Evolutionary conservation across 2,329 filamentous ascomycete species (phyloP).

Genomic region (Huntiella moniliformis): DNA sequence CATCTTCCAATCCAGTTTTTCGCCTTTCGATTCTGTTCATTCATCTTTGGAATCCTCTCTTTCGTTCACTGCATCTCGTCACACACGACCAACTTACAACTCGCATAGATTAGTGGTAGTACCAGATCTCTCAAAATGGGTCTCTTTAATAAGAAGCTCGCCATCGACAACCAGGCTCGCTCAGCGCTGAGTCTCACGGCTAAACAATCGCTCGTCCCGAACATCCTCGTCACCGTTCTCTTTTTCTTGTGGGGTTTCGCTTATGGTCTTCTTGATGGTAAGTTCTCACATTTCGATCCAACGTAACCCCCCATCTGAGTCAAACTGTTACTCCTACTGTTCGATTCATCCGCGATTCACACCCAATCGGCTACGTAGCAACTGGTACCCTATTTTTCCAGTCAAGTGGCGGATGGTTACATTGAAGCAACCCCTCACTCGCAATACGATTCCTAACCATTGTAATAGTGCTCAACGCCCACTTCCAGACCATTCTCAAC

Average conservation of each 20-base stretch:
- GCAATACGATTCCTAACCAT: background rate
- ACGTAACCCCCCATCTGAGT: too few relatives aligned
- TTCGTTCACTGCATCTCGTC: too few relatives aligned
- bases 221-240: constrained; percentile 21
- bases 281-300: background rate
- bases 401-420: too few relatives aligned
- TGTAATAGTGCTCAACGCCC: constrained; percentile 26
- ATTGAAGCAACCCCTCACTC: background rate
- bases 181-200: constrained; percentile 8
- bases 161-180: constrained; percentile 1
- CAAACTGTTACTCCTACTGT: too few relatives aligned
- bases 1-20: too few relatives aligned
- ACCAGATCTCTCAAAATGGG: constrained; percentile 1
- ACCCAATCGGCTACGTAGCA: too few relatives aligned
- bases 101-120: too few relatives aligned
- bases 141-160: constrained; percentile 7
- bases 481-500: constrained; percentile 28
- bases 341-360: too few relatives aligned
- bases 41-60: too few relatives aligned
- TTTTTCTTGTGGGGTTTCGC: constrained; percentile 31
- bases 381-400: too few relatives aligned
- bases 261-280: constrained; percentile 24
- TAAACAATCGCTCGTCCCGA: constrained; percentile 9
- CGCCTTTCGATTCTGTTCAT: too few relatives aligned
- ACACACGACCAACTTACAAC: too few relatives aligned